Conservation (phyloP, 768 basidiomycete species). For the Leucogyrophana mollusca region DNA sequence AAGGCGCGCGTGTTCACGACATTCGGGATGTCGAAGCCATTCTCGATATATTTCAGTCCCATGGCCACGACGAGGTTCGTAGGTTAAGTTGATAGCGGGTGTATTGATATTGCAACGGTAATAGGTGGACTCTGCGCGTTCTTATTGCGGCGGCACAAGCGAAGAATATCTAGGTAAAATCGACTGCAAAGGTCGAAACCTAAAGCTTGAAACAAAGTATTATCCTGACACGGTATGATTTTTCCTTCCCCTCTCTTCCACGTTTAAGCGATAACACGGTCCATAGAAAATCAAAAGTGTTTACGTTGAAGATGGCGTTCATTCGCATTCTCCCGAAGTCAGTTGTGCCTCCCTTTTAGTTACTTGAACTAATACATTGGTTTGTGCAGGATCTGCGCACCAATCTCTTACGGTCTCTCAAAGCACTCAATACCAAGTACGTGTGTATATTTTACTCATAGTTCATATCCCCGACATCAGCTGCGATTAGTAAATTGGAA, state of each 20-base stretch:
- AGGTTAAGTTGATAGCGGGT: background rate
- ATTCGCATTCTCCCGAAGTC: slow-evolving; percentile 23
- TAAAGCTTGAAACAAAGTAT: slow-evolving; percentile 61
- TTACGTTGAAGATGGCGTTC: slow-evolving; percentile 1
- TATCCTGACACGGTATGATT: slow-evolving; percentile 36
- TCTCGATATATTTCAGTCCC: slow-evolving; percentile 50
- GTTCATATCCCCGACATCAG: background rate
- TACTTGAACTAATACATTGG: background rate
- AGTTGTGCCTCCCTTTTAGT: background rate
- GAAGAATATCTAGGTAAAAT: slow-evolving; percentile 48
- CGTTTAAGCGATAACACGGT: background rate
- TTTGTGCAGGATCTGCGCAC: slow-evolving; percentile 33
- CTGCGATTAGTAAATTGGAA: slow-evolving; percentile 4
- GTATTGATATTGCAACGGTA: background rate
- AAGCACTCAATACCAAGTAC: slow-evolving; percentile 47
- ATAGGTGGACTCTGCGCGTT: slow-evolving; percentile 27
- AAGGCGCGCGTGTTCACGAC: slow-evolving; percentile 49
- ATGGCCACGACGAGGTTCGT: slow-evolving; percentile 54
- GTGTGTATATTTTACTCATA: slow-evolving; percentile 13
- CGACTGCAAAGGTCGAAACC: slow-evolving; percentile 46
- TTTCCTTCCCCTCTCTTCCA: background rate
- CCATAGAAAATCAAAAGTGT: background rate
- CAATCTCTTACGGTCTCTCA: slow-evolving; percentile 34
- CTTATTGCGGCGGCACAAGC: slow-evolving; percentile 28
- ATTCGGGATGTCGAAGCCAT: slow-evolving; percentile 49